Evolutionary conservation across 2,329 filamentous ascomycete species (phyloP), one percentile per base, ranked within the genome.

Genomic region (Calonectria montana): DNA sequence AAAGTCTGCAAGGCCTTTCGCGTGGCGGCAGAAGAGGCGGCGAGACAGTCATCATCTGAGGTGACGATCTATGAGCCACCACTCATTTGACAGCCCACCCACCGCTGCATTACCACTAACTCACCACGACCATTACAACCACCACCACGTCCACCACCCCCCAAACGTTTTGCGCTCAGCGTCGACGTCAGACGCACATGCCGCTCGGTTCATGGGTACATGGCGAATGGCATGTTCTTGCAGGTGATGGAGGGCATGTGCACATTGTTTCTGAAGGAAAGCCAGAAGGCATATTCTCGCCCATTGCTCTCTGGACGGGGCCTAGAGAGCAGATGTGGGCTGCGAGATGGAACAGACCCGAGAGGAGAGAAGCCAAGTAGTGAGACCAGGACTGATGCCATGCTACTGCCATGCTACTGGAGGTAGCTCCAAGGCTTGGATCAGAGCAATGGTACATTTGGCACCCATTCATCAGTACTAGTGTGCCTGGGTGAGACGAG

Each of bases 81-180:
- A 69, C 50, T 53, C 72, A 73, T 63, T 67, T 74, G 72, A 74
- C 72, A 74, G 70, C 53, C 70, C 72, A 74, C 72, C 72, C 70
- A 74, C 57, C 48, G 47, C 70, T 64, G 63, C 53, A 64, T 45
- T 68, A 66, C 69, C 55, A 66, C 65, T 50, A 63, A 64, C 64
- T 39, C 37, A 59, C 69, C 41, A 66, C 53, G 35, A 74, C 69
- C 66, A 35, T 35, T 35, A 35, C 31, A 5, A 71, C 63, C 66
- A 66, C 67, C 48, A 63, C 66, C 59, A 59, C 69, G 25, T 64
- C 64, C 43, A 74, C 69, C 67, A 72, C 64, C 65, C 57, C 67
- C 50, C 70, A 59, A 59, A 71, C 25, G 27, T 39, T 70, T 41
- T 65, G 57, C 70, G 64, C 57, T 39, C 55, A 63, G 47, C 31